phyloP scores from a whole-genome alignment of 768 basidiomycete species.

The Leccinum truebloodii region DNA sequence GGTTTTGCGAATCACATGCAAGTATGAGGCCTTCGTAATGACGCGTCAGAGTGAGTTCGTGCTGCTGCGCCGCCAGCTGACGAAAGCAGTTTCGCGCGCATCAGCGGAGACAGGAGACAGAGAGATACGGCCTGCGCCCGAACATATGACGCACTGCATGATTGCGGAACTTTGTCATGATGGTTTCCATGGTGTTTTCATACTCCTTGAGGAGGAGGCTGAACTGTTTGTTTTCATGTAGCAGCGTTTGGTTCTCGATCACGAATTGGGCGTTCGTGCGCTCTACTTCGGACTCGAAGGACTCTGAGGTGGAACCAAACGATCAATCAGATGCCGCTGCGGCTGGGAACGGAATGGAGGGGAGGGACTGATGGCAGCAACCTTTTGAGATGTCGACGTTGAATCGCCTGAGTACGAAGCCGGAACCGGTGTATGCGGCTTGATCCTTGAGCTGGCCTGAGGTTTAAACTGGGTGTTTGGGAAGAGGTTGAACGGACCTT shows the following conservation, averaged over 20 bases:
- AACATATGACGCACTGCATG: conserved; percentile 68
- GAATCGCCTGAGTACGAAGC: conserved; percentile 78
- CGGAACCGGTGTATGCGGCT: conserved; percentile 67
- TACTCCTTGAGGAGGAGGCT: conserved; percentile 89
- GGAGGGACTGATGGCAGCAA: conserved; percentile 28
- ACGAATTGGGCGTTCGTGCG: conserved; percentile 85
- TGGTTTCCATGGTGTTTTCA: conserved; percentile 90
- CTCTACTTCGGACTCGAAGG: conserved; percentile 91
- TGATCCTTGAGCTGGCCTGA: conserved; percentile 54
- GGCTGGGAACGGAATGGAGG: background rate
- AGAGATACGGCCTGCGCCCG: no score
- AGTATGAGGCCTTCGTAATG: conserved; percentile 87
- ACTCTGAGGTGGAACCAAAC: conserved; percentile 52
- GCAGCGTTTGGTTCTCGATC: conserved; percentile 89
- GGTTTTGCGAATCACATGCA: conserved; percentile 57
- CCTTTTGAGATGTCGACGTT: conserved; percentile 89
- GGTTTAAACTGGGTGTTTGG: conserved; percentile 10
- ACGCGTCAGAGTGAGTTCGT: conserved; percentile 81
- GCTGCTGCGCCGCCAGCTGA: conserved; percentile 89
- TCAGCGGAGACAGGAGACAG: conserved; percentile 11
- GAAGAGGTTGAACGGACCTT: conserved; percentile 52
- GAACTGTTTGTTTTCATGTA: conserved; percentile 96
- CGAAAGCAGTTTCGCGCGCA: conserved; percentile 4
- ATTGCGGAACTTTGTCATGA: conserved; percentile 94
- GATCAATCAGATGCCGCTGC: conserved; percentile 13